Base-by-base conservation (phyloP, 305 asterid species). In the Rubia occidens region DNA sequence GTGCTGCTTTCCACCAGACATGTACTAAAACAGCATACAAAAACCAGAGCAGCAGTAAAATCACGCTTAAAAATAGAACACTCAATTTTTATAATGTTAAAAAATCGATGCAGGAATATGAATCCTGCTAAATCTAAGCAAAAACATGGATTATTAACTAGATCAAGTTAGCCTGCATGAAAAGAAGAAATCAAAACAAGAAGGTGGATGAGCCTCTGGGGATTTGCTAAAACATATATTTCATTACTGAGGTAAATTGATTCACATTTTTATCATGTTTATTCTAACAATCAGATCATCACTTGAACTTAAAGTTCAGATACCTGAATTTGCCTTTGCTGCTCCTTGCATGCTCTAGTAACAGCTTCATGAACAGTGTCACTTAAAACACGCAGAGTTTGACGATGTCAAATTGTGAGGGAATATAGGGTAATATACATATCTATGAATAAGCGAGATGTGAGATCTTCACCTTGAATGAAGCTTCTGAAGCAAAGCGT, bases 301-400 rank as follows among this genome's bases (percentile, higher is more conserved):
- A 18, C 14, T 44, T 9, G 17, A 43, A 7, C 53, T 9, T 58
- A 26, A 24, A 20, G 39, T 15, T 47, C 14, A 58, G 26, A 49
- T 53, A 94, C 99, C 97, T 95, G 90, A 75, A 95, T 91, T 85
- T 89, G 96, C 79, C 99, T 87, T 66, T 95, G 99, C 78, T 88
- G 99, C 77, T 95, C 97, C 86, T 85, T 91, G 91, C 99, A 91
- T 73, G 98, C 94, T 78, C 88, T 96, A 76, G 93, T 79, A 84
- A 95, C 97, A 82, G 83, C 81, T 79, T 95, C 99, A 79, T 83
- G 91, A 76, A 95, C 97, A 21, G 91, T 80, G 70, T 89, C 97
- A 79, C 99, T 95, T 78, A 60, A 72, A 37, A 70, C 77, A 56
- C 56, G 72, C 51, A 79, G 32, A 72, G 70, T 65, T 65, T 44